A percentile compares a stretch with the other conserved stretches of the same genome.
These are phyloP conservation scores for Claviceps cyperi DNA, from an alignment of 2,329 filamentous ascomycete species.

Conservation along the genomic window DNA sequence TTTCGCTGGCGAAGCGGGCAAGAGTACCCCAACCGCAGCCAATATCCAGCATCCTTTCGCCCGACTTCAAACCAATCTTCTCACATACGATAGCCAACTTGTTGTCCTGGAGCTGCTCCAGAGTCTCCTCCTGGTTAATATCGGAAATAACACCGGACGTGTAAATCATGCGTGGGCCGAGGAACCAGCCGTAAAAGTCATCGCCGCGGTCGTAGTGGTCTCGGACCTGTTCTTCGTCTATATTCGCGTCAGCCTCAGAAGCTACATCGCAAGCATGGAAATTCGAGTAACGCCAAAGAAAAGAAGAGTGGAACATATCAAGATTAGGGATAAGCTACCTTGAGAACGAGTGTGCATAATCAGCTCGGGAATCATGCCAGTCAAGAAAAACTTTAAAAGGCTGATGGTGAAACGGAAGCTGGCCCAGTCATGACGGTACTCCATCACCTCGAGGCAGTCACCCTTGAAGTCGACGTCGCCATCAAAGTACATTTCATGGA, in stretches of 20 bases:
- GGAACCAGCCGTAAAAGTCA: conserved; percentile 97
- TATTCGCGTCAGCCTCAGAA: conserved; percentile 6
- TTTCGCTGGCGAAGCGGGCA: conserved; percentile 78
- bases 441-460: conserved; percentile 74
- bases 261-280: background rate
- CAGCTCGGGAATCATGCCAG: conserved; percentile 76
- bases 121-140: conserved; percentile 69
- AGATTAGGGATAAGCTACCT: conserved; percentile 22
- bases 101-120: conserved; percentile 96
- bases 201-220: conserved; percentile 97
- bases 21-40: conserved; percentile 98
- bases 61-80: conserved; percentile 74
- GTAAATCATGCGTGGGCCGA: conserved; percentile 97
- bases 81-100: conserved; percentile 91
- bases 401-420: conserved; percentile 80
- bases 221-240: conserved; percentile 85
- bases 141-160: conserved; percentile 90
- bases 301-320: background rate
- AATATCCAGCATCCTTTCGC: conserved; percentile 79
- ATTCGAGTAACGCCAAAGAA: background rate
- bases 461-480: conserved; percentile 92
- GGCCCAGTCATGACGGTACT: conserved; percentile 95
- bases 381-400: conserved; percentile 78
- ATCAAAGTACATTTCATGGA: conserved; percentile 96
- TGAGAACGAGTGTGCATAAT: conserved; percentile 87